Base-by-base conservation (phyloP, 2,329 filamentous ascomycete species). In the Aspergillus sp. region DNA sequence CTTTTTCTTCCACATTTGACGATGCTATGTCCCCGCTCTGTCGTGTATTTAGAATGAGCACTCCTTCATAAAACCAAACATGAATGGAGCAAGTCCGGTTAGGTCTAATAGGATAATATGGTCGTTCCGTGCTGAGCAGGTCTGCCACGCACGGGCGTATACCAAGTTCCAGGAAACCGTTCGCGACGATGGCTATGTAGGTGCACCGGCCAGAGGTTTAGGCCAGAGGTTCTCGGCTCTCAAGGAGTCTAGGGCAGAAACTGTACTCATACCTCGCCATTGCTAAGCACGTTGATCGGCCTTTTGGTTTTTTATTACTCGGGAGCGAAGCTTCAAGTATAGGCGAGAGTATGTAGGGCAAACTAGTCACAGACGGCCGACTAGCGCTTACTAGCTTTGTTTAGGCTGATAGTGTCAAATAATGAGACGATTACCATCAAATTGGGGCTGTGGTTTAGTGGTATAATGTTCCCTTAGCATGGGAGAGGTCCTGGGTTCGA, bases 391-490 rank as follows among this genome's bases (percentile, higher is more conserved):
- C 4, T 23, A 7, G 9, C 22, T 22, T 22, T 4, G 1, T 47
- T 1, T 47, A 47, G 45, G 19, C 9, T 47, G 7, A 3, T 25
- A 22, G 13, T 15, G 45, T 9, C 15, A 17, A 47, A 9, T 47
- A 23, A 9, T 22, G 5, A 11, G 5, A 2, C 11, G n/a, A 13
- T 1, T 25, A 22, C 1, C 45, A 47, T 23, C 45, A 13, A 52
- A 41, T 53, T 52, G 56, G 56, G 56, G 56, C 56, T 58, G 56
- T 58, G 56, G 56, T 58, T 58, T 58, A 58, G 56, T 58, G 56
- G 56, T 58, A 58, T 58, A 58, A 58, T 58, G 56, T 58, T 58
- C 56, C 56, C 56, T 58, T 58, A 58, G 56, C 56, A 58, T 58
- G 56, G 56, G 56, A 58, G 56, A 58, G 56, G 56, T 58, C 56